Conservation (phyloP, 768 basidiomycete species). For the Xerocomellus chrysenteron region DNA sequence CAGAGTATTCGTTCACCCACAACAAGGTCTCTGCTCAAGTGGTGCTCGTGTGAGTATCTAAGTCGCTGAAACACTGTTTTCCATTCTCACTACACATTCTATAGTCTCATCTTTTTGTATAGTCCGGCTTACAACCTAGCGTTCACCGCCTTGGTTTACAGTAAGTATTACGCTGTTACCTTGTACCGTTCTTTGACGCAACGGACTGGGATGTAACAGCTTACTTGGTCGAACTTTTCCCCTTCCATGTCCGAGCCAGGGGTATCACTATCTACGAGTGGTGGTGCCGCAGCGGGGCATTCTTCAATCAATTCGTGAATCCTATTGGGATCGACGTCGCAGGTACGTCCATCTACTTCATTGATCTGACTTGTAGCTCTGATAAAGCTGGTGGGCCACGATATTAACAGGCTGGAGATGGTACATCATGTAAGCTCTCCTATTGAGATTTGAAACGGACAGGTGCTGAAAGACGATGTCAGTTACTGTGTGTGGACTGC, state of each 20-base stretch:
- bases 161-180: background rate
- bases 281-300: conserved; percentile 43
- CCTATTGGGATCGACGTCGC: conserved; percentile 17
- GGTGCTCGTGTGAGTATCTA: conserved; percentile 8
- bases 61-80: background rate
- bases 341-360: conserved; percentile 1
- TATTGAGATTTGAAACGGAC: too few species aligned
- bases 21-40: conserved; percentile 1
- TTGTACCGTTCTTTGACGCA: background rate
- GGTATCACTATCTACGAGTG: conserved; percentile 63
- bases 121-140: conserved; percentile 15
- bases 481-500: background rate
- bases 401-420: conserved; percentile 14
- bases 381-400: background rate
- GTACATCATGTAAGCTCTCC: conserved; percentile 4
- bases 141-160: conserved; percentile 6
- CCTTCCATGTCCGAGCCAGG: conserved; percentile 58
- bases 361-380: background rate
- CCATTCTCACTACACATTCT: background rate
- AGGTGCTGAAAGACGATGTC: background rate
- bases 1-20: conserved; percentile 17
- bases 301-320: conserved; percentile 12
- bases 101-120: conserved; percentile 20
- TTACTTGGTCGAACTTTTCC: conserved; percentile 61
- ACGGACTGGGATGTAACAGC: background rate